Base-by-base conservation (phyloP, 2,329 filamentous ascomycete species). In the Epichloe bromicola region DNA sequence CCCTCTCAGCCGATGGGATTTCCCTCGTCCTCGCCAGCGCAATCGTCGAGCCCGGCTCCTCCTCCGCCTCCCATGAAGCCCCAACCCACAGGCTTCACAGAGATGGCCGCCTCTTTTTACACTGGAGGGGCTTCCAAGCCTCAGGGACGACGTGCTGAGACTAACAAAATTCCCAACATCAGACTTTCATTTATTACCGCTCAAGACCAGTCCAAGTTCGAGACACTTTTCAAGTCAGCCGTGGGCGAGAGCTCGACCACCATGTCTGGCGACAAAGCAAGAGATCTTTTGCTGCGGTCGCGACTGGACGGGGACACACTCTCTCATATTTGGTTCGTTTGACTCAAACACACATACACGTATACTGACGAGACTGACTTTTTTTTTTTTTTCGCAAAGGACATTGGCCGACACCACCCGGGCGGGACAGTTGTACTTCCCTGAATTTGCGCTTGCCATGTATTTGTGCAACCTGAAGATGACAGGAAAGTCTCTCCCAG, bases 401-500 rank as follows among this genome's bases (percentile, higher is more conserved):
- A 88, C 88, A 19, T 73, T 98, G 20, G 87, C 89, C 45, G 93
- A 98, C 69, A 96, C 93, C 10, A 98, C 93, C 46, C 91, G 94
- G 66, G 93, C 91, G 14, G 93, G 93, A 44, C 90, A 96, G 67
- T 79, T 98, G 34, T 85, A 96, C 63, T 98, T 98, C 64, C 93
- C 93, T 41, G 93, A 98, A 69, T 98, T 98, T 58, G 93, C 93
- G 7, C 75, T 98, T 52, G 88, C 93, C 55, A 97, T 98, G 93
- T 98, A 98, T 61, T 80, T 98, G 34, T 98, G 93, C 74, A 98
- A 97, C 63, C 65, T 98, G 58, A 93, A 85, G 65, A 74, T 97
- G 53, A 93, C 88, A 1, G 88, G 89, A 53, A 95, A 95, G 68
- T 74, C 83, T 1, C 69, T 98, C 23, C 93, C 93, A 0, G 63